phyloP scores from a whole-genome alignment of 192 early-diverging fungal genomes.

The Dissophora globulifera region DNA sequence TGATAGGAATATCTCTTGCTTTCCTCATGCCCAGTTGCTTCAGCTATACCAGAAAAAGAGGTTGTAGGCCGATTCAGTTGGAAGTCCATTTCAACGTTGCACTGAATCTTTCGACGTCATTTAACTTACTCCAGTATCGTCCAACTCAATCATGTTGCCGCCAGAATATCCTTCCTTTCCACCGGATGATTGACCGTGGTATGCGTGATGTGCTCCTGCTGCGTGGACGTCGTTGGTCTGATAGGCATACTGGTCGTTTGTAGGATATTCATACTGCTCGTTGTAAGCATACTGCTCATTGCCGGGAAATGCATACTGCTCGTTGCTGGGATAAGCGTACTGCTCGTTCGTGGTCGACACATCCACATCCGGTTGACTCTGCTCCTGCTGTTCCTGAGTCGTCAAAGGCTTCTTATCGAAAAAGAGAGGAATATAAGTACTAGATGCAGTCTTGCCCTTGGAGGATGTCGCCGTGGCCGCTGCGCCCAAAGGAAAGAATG shows the following conservation, averaged over 20 bases:
- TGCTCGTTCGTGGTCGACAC: constrained; percentile 37
- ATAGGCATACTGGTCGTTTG: constrained; percentile 46
- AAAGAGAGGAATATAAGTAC: constrained; percentile 38
- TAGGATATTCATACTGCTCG: constrained; percentile 32
- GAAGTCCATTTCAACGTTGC: too few relatives aligned
- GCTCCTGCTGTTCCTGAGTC: constrained; percentile 26
- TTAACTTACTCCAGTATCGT: constrained; percentile 22
- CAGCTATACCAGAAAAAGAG: too few relatives aligned
- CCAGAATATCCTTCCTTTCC: too few relatives aligned
- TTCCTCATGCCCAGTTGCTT: constrained; percentile 40
- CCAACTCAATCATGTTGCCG: constrained; percentile 16
- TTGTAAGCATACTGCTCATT: constrained; percentile 48
- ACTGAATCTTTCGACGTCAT: too few relatives aligned
- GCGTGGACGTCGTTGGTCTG: constrained; percentile 27
- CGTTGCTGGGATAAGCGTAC: constrained; percentile 40
- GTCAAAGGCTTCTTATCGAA: constrained; percentile 48
- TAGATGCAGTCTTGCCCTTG: constrained; percentile 22
- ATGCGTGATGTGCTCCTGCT: constrained; percentile 25
- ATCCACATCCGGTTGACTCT: constrained; percentile 15
- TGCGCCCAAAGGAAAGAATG: constrained; percentile 43
- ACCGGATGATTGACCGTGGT: too few relatives aligned
- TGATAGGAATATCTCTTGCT: constrained; percentile 35
- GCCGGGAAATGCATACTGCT: too few relatives aligned
- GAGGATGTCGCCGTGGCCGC: constrained; percentile 10
- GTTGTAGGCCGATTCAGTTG: too few relatives aligned